Percentiles rank a stretch among this genome's conserved stretches.
Evolutionary conservation across 2,329 filamentous ascomycete genomes (phyloP).

Genomic region (Aspergillus sp.): DNA sequence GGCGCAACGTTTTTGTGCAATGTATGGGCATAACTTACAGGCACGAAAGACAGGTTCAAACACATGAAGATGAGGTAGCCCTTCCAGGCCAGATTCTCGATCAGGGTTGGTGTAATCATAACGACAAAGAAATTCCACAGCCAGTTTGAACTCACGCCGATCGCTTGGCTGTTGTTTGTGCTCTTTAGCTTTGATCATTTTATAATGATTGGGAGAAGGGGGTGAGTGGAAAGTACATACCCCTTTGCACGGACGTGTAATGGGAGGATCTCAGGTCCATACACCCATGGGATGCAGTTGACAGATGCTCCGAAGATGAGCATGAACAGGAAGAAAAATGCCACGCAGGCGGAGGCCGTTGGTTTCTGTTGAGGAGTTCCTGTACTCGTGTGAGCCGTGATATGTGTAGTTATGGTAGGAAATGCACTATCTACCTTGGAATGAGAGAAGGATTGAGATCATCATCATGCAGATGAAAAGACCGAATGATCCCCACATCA

Average conservation of each 20-base stretch:
- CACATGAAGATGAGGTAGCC: slow-evolving; percentile 34
- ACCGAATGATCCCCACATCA: slow-evolving; percentile 32
- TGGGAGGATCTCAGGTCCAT: slow-evolving; percentile 48
- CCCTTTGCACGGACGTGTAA: slow-evolving; percentile 47
- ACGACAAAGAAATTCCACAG: slow-evolving; percentile 41
- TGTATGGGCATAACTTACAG: slow-evolving; percentile 5
- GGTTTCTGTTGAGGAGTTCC: slow-evolving; percentile 22
- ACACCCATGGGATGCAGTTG: slow-evolving; percentile 49
- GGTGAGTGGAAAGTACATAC: slow-evolving; percentile 4
- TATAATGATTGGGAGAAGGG: background rate
- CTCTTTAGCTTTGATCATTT: background rate
- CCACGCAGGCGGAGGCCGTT: slow-evolving; percentile 43
- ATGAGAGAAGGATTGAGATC: slow-evolving; percentile 35
- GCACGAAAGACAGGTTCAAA: slow-evolving; percentile 28
- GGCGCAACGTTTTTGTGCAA: background rate
- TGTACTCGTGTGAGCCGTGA: background rate
- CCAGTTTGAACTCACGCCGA: slow-evolving; percentile 6
- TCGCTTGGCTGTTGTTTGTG: background rate
- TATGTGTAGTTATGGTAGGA: background rate
- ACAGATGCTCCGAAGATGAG: slow-evolving; percentile 40
- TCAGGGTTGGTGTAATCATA: slow-evolving; percentile 31
- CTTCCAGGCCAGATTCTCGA: slow-evolving; percentile 29
- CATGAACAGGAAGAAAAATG: slow-evolving; percentile 47
- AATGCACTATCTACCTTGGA: slow-evolving; percentile 24
- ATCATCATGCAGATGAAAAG: slow-evolving; percentile 35